These are phyloP conservation scores for Parietichytrium sp. DNA, from an alignment of 108 stramenopile genomes.

Conservation along the genomic window DNA sequence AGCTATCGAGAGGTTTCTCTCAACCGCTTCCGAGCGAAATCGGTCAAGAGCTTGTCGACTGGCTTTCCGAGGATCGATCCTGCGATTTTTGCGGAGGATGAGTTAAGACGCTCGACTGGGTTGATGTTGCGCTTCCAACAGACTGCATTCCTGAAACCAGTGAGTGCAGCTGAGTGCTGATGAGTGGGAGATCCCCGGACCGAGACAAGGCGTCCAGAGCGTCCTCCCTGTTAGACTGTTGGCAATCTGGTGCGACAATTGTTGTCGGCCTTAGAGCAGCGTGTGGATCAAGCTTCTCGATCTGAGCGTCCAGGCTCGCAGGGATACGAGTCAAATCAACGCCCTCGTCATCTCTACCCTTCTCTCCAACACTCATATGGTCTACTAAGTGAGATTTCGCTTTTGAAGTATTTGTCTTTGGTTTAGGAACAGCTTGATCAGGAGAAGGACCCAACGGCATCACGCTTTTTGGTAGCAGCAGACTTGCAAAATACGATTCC, in stretches of 20 bases:
- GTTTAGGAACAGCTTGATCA: too few relatives aligned
- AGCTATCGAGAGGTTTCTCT: not conserved
- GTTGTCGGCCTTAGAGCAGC: slow-evolving; percentile 66
- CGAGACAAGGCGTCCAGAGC: slow-evolving; percentile 73
- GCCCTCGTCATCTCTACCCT: too few relatives aligned
- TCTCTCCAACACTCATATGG: too few relatives aligned
- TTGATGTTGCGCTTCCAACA: slow-evolving; percentile 78
- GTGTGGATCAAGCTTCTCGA: slow-evolving; percentile 61
- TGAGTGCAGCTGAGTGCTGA: slow-evolving; percentile 69
- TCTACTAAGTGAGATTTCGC: too few relatives aligned
- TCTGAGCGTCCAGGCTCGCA: slow-evolving; percentile 60
- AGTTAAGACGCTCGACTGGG: slow-evolving; percentile 77
- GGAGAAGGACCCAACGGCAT: too few relatives aligned
- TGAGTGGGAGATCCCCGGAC: slow-evolving; percentile 72
- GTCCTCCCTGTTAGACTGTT: slow-evolving; percentile 28
- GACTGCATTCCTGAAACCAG: slow-evolving; percentile 74
- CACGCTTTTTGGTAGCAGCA: too few relatives aligned
- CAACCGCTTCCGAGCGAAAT: not conserved
- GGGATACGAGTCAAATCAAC: slow-evolving; percentile 71
- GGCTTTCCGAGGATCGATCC: not conserved
- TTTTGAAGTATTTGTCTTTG: too few relatives aligned
- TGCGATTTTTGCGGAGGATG: slow-evolving; percentile 58
- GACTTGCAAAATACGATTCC: too few relatives aligned
- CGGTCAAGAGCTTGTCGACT: not conserved
- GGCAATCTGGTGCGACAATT: slow-evolving; percentile 55